Evolutionary conservation across 2,329 filamentous ascomycete genomes (phyloP).

Genomic region (Colletotrichum destructivum): DNA sequence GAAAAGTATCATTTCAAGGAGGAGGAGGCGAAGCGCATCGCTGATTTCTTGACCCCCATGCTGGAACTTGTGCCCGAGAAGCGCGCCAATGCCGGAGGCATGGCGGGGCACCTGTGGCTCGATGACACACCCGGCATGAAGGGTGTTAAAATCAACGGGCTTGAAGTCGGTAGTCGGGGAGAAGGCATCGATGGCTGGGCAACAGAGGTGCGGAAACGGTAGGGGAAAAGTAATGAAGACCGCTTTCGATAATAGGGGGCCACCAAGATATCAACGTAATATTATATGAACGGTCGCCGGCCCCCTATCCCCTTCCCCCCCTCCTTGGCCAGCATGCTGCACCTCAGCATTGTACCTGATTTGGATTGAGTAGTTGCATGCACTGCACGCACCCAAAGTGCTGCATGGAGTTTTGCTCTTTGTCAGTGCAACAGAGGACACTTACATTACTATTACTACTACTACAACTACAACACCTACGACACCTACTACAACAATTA

Average conservation of each 20-base stretch:
- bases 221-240: slow-evolving; percentile 47
- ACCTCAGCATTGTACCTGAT: slow-evolving; percentile 5
- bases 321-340: slow-evolving; percentile 4
- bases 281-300: slow-evolving; percentile 25
- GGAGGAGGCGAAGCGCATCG: slow-evolving; percentile 82
- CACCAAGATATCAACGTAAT: slow-evolving; percentile 36
- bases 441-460: background rate
- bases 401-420: slow-evolving; percentile 34
- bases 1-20: slow-evolving; percentile 98
- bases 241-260: slow-evolving; percentile 23
- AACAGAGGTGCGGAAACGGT: slow-evolving; percentile 88
- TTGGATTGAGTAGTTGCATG: slow-evolving; percentile 19
- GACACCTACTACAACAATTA: background rate
- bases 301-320: slow-evolving; percentile 10
- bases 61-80: slow-evolving; percentile 90
- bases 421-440: slow-evolving; percentile 4
- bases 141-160: slow-evolving; percentile 77
- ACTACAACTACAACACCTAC: background rate
- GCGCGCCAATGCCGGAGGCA: slow-evolving; percentile 94
- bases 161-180: slow-evolving; percentile 85
- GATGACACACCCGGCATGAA: slow-evolving; percentile 93
- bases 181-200: slow-evolving; percentile 97
- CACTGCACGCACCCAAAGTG: background rate
- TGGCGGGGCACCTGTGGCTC: slow-evolving; percentile 88
- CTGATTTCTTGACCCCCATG: slow-evolving; percentile 91